Conservation (phyloP, 2,329 filamentous ascomycete species). For the Microascus cirrosus region DNA sequence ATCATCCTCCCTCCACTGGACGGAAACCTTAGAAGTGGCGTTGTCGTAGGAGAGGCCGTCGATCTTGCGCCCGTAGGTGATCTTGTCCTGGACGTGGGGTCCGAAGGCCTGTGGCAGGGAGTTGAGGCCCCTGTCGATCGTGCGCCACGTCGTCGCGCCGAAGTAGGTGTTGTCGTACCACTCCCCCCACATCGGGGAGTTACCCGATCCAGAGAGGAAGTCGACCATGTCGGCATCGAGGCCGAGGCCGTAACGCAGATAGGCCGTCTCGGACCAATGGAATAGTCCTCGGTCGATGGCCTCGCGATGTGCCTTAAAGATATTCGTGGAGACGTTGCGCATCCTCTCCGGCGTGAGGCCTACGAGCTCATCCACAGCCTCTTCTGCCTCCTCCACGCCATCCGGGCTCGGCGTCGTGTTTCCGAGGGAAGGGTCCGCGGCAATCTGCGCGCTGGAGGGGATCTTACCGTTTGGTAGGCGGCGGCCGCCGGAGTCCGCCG, state of each 20-base stretch:
- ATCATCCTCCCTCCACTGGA: constrained; percentile 42
- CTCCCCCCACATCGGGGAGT: constrained; percentile 10
- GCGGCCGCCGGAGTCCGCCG: constrained; percentile 32
- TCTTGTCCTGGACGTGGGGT: constrained; percentile 45
- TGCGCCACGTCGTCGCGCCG: constrained; percentile 10
- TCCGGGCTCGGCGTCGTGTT: constrained; percentile 1
- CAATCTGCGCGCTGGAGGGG: constrained; percentile 36
- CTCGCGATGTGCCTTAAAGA: constrained; percentile 27
- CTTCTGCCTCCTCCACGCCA: constrained; percentile 15
- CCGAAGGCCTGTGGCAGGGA: constrained; percentile 50
- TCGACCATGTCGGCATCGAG: constrained; percentile 39
- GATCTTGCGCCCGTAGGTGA: constrained; percentile 44
- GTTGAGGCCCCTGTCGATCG: constrained; percentile 44
- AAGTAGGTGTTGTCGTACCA: constrained; percentile 14
- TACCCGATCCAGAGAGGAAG: constrained; percentile 8
- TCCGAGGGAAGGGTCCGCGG: constrained; percentile 28
- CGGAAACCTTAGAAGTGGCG: constrained; percentile 38
- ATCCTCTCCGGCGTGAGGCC: constrained; percentile 16
- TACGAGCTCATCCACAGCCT: constrained; percentile 21
- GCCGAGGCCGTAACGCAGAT: constrained; percentile 42
- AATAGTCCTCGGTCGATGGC: constrained; percentile 37
- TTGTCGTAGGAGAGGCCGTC: constrained; percentile 41
- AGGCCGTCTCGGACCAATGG: constrained; percentile 53
- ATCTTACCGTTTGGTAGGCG: constrained; percentile 38
- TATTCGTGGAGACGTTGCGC: constrained; percentile 24